Conservation (phyloP, 2,329 filamentous ascomycete genomes). For the Xylaria digitata region DNA sequence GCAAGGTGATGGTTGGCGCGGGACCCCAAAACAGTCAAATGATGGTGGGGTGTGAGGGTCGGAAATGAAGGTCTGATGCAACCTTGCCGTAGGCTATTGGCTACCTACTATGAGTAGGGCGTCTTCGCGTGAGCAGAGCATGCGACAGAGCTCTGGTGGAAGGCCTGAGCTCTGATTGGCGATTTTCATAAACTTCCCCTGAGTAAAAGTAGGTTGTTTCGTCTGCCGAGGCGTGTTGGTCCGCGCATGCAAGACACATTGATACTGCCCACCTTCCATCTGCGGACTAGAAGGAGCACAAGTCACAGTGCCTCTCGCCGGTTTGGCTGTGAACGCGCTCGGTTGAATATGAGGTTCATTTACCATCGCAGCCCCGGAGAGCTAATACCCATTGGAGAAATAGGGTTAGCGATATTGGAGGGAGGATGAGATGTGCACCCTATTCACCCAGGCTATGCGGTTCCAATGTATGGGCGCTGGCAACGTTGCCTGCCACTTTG, state of each 20-base stretch:
- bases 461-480: constrained; percentile 34
- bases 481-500: constrained; percentile 47
- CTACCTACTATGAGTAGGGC: constrained; percentile 32
- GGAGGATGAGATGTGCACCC: constrained; percentile 19
- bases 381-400: constrained; percentile 33
- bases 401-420: constrained; percentile 29
- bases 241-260: constrained; percentile 42
- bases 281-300: constrained; percentile 45
- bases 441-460: constrained; percentile 28
- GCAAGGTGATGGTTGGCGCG: constrained; percentile 43
- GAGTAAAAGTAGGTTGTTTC: constrained; percentile 39
- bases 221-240: constrained; percentile 42
- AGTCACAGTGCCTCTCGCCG: constrained; percentile 35
- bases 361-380: constrained; percentile 34
- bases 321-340: constrained; percentile 26
- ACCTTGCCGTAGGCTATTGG: constrained; percentile 39
- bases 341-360: constrained; percentile 40
- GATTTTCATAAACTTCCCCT: constrained; percentile 41
- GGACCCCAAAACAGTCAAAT: constrained; percentile 46
- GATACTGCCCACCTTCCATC: constrained; percentile 46
- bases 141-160: constrained; percentile 35
- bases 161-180: constrained; percentile 42
- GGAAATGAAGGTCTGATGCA: constrained; percentile 43
- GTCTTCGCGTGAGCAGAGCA: constrained; percentile 38
- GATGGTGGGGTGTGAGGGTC: constrained; percentile 47